Conservation (phyloP, 2,329 filamentous ascomycete species). For the Alternaria hordeiaustralica region DNA sequence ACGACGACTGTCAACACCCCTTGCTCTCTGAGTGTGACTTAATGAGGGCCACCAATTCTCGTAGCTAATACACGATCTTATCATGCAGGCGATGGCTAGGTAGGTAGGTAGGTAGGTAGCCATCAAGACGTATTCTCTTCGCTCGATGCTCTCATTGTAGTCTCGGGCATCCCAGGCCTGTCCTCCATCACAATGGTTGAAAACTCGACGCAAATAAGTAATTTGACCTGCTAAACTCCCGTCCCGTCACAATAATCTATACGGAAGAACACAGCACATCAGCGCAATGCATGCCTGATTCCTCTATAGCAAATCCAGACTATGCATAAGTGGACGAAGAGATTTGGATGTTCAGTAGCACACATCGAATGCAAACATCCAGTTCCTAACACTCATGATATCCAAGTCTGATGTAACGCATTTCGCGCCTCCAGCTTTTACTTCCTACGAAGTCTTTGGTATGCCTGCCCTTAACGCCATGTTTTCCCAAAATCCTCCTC, state of each 20-base stretch:
- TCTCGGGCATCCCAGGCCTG: too few relatives aligned
- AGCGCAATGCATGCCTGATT: not conserved
- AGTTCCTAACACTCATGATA: not conserved
- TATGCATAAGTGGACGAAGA: not conserved
- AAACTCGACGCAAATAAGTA: not conserved
- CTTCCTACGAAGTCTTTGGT: not conserved
- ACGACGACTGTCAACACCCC: not conserved
- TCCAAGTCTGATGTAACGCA: not conserved
- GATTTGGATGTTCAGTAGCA: not conserved
- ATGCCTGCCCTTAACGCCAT: conserved; percentile 5
- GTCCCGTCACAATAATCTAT: not conserved
- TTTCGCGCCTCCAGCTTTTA: not conserved
- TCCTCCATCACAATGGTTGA: not conserved
- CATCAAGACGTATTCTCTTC: not conserved
- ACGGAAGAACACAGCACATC: not conserved
- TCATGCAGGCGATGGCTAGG: conserved; percentile 1
- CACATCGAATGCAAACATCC: too few relatives aligned
- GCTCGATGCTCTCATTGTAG: not conserved
- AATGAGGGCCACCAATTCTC: fast-evolving
- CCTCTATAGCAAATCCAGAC: not conserved
- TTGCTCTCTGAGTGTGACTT: not conserved
- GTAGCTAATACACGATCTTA: too few relatives aligned
- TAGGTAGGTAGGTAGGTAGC: conserved; percentile 12
- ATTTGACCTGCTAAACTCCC: fast-evolving
- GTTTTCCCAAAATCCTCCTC: not conserved